A percentile compares a stretch with the other conserved stretches of the same genome.
Conservation (phyloP, 1,139 yeast genomes). For the Yamadazyma epiphylla region DNA sequence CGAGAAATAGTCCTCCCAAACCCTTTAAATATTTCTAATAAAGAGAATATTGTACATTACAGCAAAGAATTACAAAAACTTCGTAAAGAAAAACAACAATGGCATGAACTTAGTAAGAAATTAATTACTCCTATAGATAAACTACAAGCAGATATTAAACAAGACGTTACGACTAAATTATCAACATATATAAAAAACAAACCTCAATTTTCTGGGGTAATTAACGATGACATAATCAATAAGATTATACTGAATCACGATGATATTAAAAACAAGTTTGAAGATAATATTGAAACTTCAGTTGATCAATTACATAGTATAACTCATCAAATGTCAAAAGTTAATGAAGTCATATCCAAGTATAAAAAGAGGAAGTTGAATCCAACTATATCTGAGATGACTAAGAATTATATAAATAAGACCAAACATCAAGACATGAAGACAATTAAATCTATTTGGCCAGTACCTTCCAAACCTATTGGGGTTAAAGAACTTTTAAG, state of each 20-base stretch:
- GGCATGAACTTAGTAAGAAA: constrained; percentile 36
- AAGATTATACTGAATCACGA: constrained; percentile 5
- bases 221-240: constrained; percentile 5
- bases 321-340: constrained; percentile 20
- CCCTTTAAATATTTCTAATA: constrained; percentile 52
- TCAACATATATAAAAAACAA: constrained; percentile 5
- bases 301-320: constrained; percentile 21
- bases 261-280: constrained; percentile 10
- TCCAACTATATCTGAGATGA: constrained; percentile 16
- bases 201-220: constrained; percentile 5
- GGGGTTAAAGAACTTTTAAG: constrained; percentile 17
- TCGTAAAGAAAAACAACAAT: constrained; percentile 43
- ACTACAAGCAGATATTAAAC: constrained; percentile 11
- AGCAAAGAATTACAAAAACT: constrained; percentile 41
- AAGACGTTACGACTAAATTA: constrained; percentile 4
- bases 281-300: constrained; percentile 17
- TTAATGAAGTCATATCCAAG: constrained; percentile 17
- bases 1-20: constrained; percentile 44
- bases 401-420: constrained; percentile 17
- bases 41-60: constrained; percentile 42
- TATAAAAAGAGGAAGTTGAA: constrained; percentile 14
- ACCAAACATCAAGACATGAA: constrained; percentile 11
- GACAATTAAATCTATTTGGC: constrained; percentile 12
- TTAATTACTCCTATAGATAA: constrained; percentile 18
- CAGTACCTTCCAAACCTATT: constrained; percentile 14